Conservation (phyloP, 257 asterid species). For the Rhazya stricta region DNA sequence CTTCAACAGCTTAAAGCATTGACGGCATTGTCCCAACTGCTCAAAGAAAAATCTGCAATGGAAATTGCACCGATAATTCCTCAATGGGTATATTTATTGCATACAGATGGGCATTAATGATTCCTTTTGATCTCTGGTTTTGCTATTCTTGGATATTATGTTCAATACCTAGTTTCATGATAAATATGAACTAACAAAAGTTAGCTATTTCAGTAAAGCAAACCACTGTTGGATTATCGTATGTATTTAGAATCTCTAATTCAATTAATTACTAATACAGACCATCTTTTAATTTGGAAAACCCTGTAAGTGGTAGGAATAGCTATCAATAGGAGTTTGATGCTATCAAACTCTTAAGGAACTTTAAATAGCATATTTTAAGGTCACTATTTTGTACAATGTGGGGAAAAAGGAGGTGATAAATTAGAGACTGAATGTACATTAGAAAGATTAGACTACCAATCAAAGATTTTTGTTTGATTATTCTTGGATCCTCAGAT, state of each 20-base stretch:
- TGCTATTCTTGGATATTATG: not conserved
- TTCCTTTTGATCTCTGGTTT: conserved; percentile 10
- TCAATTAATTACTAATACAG: not conserved
- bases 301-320: not conserved
- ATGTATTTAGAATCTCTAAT: not conserved
- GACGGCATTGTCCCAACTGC: conserved; percentile 63
- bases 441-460: not conserved
- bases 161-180: not conserved
- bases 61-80: conserved; percentile 67
- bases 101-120: conserved; percentile 11
- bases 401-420: not conserved
- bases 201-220: too few relatives aligned
- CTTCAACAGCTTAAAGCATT: conserved; percentile 85
- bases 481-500: not conserved
- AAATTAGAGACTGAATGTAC: not conserved
- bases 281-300: not conserved
- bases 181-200: not conserved
- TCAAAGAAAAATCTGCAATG: conserved; percentile 60
- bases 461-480: not conserved
- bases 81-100: conserved; percentile 70
- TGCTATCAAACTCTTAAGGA: not conserved
- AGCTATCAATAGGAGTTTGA: not conserved
- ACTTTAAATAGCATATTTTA: not conserved
- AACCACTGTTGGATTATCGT: not conserved
- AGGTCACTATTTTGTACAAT: not conserved